Evolutionary conservation across 1,284 basidiomycete species (phyloP).

Genomic region (Sparassis latifolia): DNA sequence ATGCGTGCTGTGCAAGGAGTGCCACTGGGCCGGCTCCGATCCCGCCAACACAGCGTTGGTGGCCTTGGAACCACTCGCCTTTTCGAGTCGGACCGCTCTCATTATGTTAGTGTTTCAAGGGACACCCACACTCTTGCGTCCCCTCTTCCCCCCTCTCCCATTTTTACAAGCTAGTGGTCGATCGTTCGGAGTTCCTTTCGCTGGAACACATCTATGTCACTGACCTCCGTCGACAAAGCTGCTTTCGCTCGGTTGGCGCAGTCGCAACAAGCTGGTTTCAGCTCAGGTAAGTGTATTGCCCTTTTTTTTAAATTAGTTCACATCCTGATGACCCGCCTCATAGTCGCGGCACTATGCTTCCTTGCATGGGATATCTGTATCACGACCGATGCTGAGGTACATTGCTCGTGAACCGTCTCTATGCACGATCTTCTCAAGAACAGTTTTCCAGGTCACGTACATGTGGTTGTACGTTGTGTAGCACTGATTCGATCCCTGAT

Average conservation of each 20-base stretch:
- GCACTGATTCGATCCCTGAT: not conserved
- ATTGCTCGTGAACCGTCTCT: not conserved
- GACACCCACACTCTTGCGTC: too few relatives aligned
- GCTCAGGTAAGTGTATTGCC: constrained; percentile 2
- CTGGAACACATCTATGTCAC: too few relatives aligned
- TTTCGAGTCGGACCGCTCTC: too few relatives aligned
- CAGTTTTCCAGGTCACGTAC: constrained; percentile 6
- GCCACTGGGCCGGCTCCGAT: too few relatives aligned
- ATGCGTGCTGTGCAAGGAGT: too few relatives aligned
- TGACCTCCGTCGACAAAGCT: not conserved
- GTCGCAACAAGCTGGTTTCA: constrained; percentile 9
- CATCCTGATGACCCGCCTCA: not conserved
- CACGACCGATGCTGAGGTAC: constrained; percentile 33
- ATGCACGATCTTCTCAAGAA: constrained; percentile 1
- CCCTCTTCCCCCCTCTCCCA: too few relatives aligned
- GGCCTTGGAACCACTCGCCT: too few relatives aligned
- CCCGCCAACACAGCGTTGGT: too few relatives aligned
- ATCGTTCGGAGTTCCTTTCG: too few relatives aligned
- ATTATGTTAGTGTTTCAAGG: too few relatives aligned
- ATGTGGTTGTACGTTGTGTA: not conserved
- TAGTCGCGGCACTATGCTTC: constrained; percentile 19
- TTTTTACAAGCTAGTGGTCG: too few relatives aligned
- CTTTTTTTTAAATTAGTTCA: too few relatives aligned
- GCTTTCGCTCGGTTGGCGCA: constrained; percentile 6
- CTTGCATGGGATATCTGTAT: constrained; percentile 33